Evolutionary conservation across 305 asterid genomes (phyloP).

Genomic region (Euphrasia arctica): DNA sequence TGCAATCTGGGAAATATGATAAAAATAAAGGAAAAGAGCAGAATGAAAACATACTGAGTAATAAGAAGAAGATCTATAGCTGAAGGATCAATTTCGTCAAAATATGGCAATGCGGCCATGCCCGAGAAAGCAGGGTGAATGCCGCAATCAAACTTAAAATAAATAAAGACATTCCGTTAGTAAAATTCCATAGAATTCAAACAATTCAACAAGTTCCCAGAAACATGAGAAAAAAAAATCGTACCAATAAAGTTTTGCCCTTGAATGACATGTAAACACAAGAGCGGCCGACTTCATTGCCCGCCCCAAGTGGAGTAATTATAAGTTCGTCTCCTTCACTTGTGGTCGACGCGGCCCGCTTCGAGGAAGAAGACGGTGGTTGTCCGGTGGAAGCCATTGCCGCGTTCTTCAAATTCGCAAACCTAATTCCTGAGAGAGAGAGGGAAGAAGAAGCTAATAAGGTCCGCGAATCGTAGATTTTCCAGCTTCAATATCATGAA

Average conservation of each 20-base stretch:
- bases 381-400: constrained; percentile 68
- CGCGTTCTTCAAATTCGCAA: not conserved
- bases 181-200: not conserved
- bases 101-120: constrained; percentile 95
- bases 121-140: constrained; percentile 96
- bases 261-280: constrained; percentile 88
- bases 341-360: constrained; percentile 43
- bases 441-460: not conserved
- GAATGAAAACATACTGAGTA: constrained; percentile 63
- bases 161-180: constrained; percentile 6
- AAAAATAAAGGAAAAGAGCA: not conserved
- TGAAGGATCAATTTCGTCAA: constrained; percentile 93
- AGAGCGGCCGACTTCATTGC: constrained; percentile 97
- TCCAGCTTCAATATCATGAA: too few species aligned
- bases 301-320: constrained; percentile 92
- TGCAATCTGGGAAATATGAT: not conserved
- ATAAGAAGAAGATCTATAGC: constrained; percentile 81
- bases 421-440: constrained; percentile 4
- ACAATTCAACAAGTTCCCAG: not conserved
- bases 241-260: constrained; percentile 84
- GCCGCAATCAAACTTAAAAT: constrained; percentile 82
- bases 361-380: constrained; percentile 37
- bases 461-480: not conserved
- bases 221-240: not conserved
- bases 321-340: constrained; percentile 87